phyloP scores from a whole-genome alignment of 2,329 filamentous ascomycete genomes.

The Pseudogymnoascus sp. region DNA sequence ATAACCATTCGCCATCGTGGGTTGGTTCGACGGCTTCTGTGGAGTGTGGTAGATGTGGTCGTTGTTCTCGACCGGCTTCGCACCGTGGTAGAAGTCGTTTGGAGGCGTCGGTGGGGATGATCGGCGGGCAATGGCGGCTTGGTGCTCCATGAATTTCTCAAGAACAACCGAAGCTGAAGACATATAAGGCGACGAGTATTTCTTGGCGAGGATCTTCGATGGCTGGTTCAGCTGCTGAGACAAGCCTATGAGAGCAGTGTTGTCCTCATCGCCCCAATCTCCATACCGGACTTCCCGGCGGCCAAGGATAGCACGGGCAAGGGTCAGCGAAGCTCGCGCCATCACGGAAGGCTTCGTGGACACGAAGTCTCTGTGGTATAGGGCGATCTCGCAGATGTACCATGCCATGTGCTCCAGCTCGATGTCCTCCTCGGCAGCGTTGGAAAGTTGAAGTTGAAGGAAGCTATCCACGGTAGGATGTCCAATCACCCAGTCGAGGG shows the following conservation, averaged over 20 bases:
- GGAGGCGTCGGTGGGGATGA: slow-evolving; percentile 56
- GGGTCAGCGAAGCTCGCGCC: slow-evolving; percentile 75
- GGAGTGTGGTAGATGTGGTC: slow-evolving; percentile 67
- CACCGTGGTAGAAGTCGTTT: slow-evolving; percentile 38
- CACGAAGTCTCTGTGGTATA: slow-evolving; percentile 96
- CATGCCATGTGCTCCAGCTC: slow-evolving; percentile 92
- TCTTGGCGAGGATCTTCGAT: slow-evolving; percentile 58
- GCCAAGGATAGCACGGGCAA: slow-evolving; percentile 78
- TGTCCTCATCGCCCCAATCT: slow-evolving; percentile 69
- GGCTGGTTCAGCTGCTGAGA: slow-evolving; percentile 56
- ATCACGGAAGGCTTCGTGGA: slow-evolving; percentile 85
- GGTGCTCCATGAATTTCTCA: slow-evolving; percentile 57
- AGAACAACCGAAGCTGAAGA: slow-evolving; percentile 56
- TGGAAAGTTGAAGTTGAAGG: slow-evolving; percentile 74
- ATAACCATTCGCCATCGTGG: slow-evolving; percentile 62
- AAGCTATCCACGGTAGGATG: slow-evolving; percentile 95
- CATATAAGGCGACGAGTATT: slow-evolving; percentile 59
- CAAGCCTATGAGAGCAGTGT: slow-evolving; percentile 48
- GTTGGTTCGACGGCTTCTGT: slow-evolving; percentile 61
- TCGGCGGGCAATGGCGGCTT: slow-evolving; percentile 44
- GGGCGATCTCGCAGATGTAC: slow-evolving; percentile 88
- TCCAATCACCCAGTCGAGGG: slow-evolving; percentile 89
- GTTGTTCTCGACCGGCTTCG: slow-evolving; percentile 34
- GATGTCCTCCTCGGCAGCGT: slow-evolving; percentile 63
- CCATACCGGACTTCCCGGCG: slow-evolving; percentile 67